A percentile compares a stretch with the other conserved stretches of the same genome.
These are phyloP conservation scores for Hypoxylon perforatum DNA, from an alignment of 495 filamentous ascomycete species.

Conservation along the genomic window DNA sequence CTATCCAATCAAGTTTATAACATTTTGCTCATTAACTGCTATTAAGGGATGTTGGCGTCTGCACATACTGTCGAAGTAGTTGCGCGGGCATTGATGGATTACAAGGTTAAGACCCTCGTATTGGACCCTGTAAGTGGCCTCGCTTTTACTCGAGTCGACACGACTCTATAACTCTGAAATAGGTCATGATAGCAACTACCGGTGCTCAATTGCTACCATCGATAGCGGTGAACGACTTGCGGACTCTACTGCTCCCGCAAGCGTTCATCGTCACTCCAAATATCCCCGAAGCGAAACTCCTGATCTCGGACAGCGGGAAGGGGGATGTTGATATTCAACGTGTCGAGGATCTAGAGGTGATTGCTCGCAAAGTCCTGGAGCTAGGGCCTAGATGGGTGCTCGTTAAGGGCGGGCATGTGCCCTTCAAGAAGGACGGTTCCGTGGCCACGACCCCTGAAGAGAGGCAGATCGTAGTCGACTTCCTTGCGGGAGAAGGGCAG, in stretches of 20 bases:
- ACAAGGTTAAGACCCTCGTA: constrained; percentile 72
- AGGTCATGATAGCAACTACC: constrained; percentile 95
- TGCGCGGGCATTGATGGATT: constrained; percentile 70
- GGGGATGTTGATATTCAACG: constrained; percentile 60
- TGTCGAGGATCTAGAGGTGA: constrained; percentile 68
- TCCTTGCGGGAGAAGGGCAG: constrained; percentile 71
- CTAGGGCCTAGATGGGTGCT: constrained; percentile 84
- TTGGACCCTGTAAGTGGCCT: constrained; percentile 78
- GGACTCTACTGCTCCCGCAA: constrained; percentile 75
- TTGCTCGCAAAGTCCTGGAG: constrained; percentile 72
- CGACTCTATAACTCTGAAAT: constrained; percentile 11
- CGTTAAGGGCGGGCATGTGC: constrained; percentile 93
- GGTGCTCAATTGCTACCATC: constrained; percentile 80
- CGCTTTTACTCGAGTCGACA: constrained; percentile 1
- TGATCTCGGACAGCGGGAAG: constrained; percentile 71
- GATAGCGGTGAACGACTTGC: constrained; percentile 72
- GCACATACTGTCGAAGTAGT: constrained; percentile 79
- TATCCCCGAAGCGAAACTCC: constrained; percentile 83
- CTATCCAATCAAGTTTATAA: not conserved
- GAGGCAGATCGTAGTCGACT: constrained; percentile 74
- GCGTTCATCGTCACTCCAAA: constrained; percentile 91
- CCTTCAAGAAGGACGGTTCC: constrained; percentile 71
- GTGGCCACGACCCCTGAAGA: constrained; percentile 66
- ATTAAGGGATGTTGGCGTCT: constrained; percentile 89
- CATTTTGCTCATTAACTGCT: constrained; percentile 8